Percentiles rank a stretch among this genome's conserved stretches.
Conservation (phyloP, 345 rosid genomes). For the Gossypium longicalyx region DNA sequence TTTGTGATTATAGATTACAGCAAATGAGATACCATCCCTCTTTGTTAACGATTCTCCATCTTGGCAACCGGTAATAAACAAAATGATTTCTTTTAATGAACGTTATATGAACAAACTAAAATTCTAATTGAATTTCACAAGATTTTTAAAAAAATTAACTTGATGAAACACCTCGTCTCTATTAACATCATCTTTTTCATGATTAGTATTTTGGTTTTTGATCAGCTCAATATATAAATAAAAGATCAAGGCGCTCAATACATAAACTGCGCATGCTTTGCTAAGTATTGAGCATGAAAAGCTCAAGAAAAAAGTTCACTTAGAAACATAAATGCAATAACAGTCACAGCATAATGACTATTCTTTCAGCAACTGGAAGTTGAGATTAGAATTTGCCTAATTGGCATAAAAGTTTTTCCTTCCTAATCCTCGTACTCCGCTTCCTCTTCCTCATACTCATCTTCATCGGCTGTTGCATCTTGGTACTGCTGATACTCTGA, state of each 20-base stretch:
- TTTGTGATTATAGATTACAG: not conserved
- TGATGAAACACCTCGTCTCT: no score
- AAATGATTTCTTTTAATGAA: no score
- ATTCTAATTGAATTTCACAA: no score
- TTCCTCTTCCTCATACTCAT: conserved; percentile 51
- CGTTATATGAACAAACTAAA: no score
- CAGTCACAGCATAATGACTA: not conserved
- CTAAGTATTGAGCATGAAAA: not conserved
- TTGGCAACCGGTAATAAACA: no score
- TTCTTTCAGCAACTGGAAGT: conserved; percentile 18
- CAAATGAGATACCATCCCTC: conserved; percentile 49
- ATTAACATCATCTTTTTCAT: no score
- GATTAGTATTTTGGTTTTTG: not conserved
- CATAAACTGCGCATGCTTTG: not conserved
- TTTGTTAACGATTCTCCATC: conserved; percentile 72
- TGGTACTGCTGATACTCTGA: conserved; percentile 77
- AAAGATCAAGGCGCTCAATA: not conserved
- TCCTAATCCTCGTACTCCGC: conserved; percentile 22
- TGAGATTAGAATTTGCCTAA: not conserved
- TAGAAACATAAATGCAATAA: not conserved
- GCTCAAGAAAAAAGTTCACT: no score
- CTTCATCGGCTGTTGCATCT: conserved; percentile 75
- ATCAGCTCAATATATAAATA: not conserved
- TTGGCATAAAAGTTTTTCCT: not conserved
- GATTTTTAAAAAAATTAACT: no score